Conservation (phyloP, 179 eudicot genomes). For the Dionaea muscipula region DNA sequence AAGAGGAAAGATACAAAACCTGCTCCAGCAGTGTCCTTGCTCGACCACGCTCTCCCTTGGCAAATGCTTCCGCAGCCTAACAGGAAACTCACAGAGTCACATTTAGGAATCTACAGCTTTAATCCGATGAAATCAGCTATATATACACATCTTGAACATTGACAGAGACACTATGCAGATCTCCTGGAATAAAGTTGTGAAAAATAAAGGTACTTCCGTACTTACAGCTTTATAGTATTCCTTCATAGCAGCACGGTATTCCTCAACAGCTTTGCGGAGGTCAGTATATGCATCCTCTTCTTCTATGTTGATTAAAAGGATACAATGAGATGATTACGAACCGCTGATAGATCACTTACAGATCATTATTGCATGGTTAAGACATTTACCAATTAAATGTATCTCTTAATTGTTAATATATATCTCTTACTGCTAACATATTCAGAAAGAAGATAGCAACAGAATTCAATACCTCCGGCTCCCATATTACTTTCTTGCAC, state of each 20-base stretch:
- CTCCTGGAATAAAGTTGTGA: conserved; percentile 1
- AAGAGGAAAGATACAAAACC: too few species aligned
- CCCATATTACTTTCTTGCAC: too few species aligned
- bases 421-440: too few species aligned
- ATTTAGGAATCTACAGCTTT: conserved; percentile 7
- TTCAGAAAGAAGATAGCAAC: too few species aligned
- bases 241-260: conserved; percentile 25
- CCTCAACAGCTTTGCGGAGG: conserved; percentile 36
- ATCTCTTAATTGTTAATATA: too few species aligned
- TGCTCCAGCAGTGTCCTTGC: conserved; percentile 9
- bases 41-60: conserved; percentile 20
- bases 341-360: too few species aligned
- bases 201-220: conserved; percentile 17
- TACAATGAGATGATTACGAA: too few species aligned
- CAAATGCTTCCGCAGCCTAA: conserved; percentile 36
- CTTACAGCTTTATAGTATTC: conserved; percentile 35
- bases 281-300: conserved; percentile 17
- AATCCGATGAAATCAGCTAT: background rate
- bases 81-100: conserved; percentile 6
- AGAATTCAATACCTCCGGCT: too few species aligned
- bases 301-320: background rate
- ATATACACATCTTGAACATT: background rate
- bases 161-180: background rate
- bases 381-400: too few species aligned
- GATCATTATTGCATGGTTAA: too few species aligned